These are phyloP conservation scores for Serendipita sp. DNA, from an alignment of 768 basidiomycete species.

Conservation along the genomic window DNA sequence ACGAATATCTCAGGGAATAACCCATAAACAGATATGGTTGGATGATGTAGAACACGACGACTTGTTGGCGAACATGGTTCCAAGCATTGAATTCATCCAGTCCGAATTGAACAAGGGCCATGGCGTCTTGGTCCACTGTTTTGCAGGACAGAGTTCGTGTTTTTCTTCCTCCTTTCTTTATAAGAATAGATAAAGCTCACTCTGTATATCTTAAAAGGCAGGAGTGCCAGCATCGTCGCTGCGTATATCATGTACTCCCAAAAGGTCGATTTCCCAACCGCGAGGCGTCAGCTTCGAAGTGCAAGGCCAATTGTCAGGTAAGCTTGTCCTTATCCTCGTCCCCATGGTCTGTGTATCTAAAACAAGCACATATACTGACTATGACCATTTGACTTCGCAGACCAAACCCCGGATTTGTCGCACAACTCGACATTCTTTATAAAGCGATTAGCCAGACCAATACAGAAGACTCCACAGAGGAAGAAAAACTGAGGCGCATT, in stretches of 20 bases:
- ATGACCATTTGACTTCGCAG: slow-evolving; percentile 23
- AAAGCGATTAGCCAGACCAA: slow-evolving; percentile 49
- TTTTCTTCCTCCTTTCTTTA: neutral
- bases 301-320: too few relatives aligned
- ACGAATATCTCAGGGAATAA: too few relatives aligned
- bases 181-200: neutral
- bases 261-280: slow-evolving; percentile 33
- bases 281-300: too few relatives aligned
- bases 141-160: slow-evolving; percentile 55
- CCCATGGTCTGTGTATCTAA: too few relatives aligned
- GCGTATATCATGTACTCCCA: slow-evolving; percentile 76
- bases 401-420: slow-evolving; percentile 72
- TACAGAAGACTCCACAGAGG: too few relatives aligned
- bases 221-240: slow-evolving; percentile 71
- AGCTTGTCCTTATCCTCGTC: too few relatives aligned
- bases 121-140: slow-evolving; percentile 79
- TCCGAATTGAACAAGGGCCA: slow-evolving; percentile 57
- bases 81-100: slow-evolving; percentile 71
- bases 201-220: slow-evolving; percentile 30
- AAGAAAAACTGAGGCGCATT: too few relatives aligned
- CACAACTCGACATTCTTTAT: slow-evolving; percentile 69
- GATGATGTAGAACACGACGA: slow-evolving; percentile 55
- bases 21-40: too few relatives aligned
- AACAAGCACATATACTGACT: too few relatives aligned
- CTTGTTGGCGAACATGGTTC: slow-evolving; percentile 59